These are phyloP conservation scores for Hortaea sp. DNA, from an alignment of 2,329 filamentous ascomycete species.

Conservation along the genomic window DNA sequence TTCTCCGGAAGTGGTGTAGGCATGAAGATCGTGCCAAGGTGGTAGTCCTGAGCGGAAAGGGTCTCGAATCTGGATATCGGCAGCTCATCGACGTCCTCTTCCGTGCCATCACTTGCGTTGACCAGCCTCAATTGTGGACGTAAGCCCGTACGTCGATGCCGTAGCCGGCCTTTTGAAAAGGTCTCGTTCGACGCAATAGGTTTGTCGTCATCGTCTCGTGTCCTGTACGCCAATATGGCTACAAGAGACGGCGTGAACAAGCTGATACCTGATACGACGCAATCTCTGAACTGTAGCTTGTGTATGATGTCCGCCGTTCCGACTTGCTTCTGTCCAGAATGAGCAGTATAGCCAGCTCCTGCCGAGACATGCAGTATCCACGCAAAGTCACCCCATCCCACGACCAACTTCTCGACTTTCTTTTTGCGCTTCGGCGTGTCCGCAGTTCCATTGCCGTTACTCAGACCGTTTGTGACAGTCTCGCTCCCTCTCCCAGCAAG, in stretches of 20 bases:
- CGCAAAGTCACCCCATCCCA: slow-evolving; percentile 92
- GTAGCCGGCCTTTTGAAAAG: slow-evolving; percentile 40
- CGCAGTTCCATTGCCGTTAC: slow-evolving; percentile 17
- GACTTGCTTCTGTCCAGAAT: slow-evolving; percentile 58
- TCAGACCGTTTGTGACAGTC: slow-evolving; percentile 17
- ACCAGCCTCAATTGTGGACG: slow-evolving; percentile 87
- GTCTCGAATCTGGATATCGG: slow-evolving; percentile 79
- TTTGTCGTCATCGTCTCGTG: slow-evolving; percentile 59
- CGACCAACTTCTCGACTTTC: slow-evolving; percentile 63
- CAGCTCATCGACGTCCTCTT: slow-evolving; percentile 79
- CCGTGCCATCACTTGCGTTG: slow-evolving; percentile 67
- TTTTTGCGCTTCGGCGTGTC: slow-evolving; percentile 18
- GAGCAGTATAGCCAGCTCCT: slow-evolving; percentile 51
- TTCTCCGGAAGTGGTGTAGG: slow-evolving; percentile 53
- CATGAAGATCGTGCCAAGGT: slow-evolving; percentile 73
- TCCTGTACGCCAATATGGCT: slow-evolving; percentile 83
- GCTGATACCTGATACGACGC: slow-evolving; percentile 93
- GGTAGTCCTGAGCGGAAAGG: slow-evolving; percentile 82
- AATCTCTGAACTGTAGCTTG: slow-evolving; percentile 82
- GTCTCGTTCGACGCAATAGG: slow-evolving; percentile 25
- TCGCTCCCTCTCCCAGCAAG: slow-evolving; percentile 32
- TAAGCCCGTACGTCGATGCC: slow-evolving; percentile 64
- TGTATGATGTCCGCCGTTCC: slow-evolving; percentile 85
- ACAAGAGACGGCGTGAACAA: slow-evolving; percentile 89
- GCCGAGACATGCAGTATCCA: slow-evolving; percentile 92